Conservation (phyloP, 805 yeast species). For the Starmerella asiatica region DNA sequence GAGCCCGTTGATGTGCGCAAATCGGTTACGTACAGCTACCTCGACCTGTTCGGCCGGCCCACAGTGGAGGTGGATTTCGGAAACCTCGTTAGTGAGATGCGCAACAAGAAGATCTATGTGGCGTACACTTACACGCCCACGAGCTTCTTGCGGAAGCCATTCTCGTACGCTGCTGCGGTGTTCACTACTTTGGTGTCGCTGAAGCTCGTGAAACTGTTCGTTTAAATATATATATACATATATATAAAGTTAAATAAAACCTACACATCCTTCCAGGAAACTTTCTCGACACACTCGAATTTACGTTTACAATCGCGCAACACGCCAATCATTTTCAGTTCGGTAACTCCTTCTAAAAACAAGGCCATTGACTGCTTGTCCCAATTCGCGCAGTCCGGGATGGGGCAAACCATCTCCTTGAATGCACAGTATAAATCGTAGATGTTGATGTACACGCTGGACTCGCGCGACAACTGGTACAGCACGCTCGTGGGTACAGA, state of each 20-base stretch:
- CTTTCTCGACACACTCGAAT: conserved; percentile 55
- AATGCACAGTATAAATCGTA: conserved; percentile 56
- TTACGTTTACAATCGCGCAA: conserved; percentile 45
- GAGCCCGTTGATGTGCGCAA: background rate
- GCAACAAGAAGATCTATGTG: conserved; percentile 42
- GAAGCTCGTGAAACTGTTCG: background rate
- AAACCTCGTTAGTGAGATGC: conserved; percentile 58
- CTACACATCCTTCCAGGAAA: conserved; percentile 54
- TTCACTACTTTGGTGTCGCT: conserved; percentile 41
- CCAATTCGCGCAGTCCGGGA: conserved; percentile 32
- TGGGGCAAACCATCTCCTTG: conserved; percentile 25
- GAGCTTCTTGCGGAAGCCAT: conserved; percentile 50
- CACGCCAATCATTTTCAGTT: conserved; percentile 56
- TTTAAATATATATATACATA: background rate
- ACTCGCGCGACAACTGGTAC: conserved; percentile 64
- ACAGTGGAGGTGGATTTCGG: conserved; percentile 46
- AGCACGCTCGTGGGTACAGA: conserved; percentile 43
- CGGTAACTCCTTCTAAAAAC: conserved; percentile 63
- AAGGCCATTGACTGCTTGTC: conserved; percentile 51
- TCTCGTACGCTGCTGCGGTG: conserved; percentile 31
- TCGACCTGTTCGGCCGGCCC: conserved; percentile 71
- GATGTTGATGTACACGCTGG: conserved; percentile 53
- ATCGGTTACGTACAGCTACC: conserved; percentile 28
- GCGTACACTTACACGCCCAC: conserved; percentile 46
- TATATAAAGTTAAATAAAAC: background rate